Evolutionary conservation across 2,329 filamentous ascomycete species (phyloP), one percentile per base, ranked within the genome.

Genomic region (Pyrenophora seminiperda): DNA sequence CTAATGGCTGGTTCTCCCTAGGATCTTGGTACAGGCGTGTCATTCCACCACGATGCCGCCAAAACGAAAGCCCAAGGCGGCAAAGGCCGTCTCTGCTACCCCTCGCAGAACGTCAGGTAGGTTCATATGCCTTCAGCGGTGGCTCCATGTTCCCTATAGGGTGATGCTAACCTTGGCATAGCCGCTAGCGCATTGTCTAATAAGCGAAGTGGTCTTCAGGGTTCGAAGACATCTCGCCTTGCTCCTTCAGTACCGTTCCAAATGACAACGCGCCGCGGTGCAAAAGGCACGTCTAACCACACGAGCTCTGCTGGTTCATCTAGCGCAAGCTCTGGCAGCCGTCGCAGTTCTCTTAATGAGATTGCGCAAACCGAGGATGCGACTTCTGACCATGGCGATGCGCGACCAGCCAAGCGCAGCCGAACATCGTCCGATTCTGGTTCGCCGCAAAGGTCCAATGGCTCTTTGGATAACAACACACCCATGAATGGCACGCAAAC

Each of bases 181-280:
- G 66, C 60, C 56, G 61, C 56, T 67, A 70, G 69, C 61, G 58
- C 63, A 51, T 50, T 52, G 33, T 47, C 59, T 65, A 73, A 61
- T 69, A 73, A 71, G 68, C 71, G 67, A 73, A 66, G 58, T 63
- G 64, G 55, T 65, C 51, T 59, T 58, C 65, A 62, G 52, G 62
- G 62, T 59, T 60, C 53, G 49, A 72, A 63, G 59, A 59, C 67
- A 54, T 71, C 71, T 58, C 68, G 75, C 59, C 75, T 78, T 56
- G 73, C 75, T 66, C 76, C 76, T 56, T 76, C 76, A 52, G 71
- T 74, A 66, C 75, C 76, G 44, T 68, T 78, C 62, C 76, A 78
- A 66, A 80, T 80, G 77, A 79, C 74, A 49, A 79, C 76, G 41
- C 73, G 77, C 49, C 71, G 70, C 61, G 72, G 72, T 66, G 69